Percentiles rank a stretch among this genome's conserved stretches.
Evolutionary conservation across 2,329 filamentous ascomycete genomes (phyloP).

Genomic region (Akanthomyces dipterigenus): DNA sequence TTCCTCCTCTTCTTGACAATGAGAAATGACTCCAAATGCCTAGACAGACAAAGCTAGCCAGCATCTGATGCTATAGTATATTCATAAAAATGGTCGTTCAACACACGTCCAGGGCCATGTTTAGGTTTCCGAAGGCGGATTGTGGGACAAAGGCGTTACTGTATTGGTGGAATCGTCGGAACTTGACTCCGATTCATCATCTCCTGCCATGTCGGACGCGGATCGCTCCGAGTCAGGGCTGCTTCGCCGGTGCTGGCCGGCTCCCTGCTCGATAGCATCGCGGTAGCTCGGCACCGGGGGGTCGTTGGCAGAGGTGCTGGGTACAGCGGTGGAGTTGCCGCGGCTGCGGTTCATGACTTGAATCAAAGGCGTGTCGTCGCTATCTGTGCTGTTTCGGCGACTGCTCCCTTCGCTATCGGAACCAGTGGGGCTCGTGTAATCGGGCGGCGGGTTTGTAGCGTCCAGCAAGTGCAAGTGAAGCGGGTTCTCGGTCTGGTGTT

Average conservation of each 20-base stretch:
- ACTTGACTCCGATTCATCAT: background rate
- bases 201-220: background rate
- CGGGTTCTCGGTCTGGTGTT: constrained; percentile 28
- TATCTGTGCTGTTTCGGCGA: constrained; percentile 51
- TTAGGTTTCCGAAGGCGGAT: background rate
- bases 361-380: constrained; percentile 50
- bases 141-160: constrained; percentile 5
- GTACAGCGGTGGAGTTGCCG: constrained; percentile 37
- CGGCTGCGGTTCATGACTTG: constrained; percentile 44
- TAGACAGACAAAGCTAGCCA: background rate
- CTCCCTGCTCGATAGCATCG: constrained; percentile 58
- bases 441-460: constrained; percentile 58
- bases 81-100: constrained; percentile 11
- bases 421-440: constrained; percentile 60
- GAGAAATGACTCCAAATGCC: background rate
- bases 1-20: background rate
- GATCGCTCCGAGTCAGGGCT: constrained; percentile 6
- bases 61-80: constrained; percentile 9
- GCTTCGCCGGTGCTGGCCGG: constrained; percentile 13
- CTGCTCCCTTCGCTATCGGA: constrained; percentile 42
- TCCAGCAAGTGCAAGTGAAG: constrained; percentile 42
- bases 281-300: constrained; percentile 80
- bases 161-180: constrained; percentile 11
- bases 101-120: background rate
- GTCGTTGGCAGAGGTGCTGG: constrained; percentile 17